A percentile compares a stretch with the other conserved stretches of the same genome.
phyloP scores from a whole-genome alignment of 108 stramenopile species.

The Nannochloropsis salina region DNA sequence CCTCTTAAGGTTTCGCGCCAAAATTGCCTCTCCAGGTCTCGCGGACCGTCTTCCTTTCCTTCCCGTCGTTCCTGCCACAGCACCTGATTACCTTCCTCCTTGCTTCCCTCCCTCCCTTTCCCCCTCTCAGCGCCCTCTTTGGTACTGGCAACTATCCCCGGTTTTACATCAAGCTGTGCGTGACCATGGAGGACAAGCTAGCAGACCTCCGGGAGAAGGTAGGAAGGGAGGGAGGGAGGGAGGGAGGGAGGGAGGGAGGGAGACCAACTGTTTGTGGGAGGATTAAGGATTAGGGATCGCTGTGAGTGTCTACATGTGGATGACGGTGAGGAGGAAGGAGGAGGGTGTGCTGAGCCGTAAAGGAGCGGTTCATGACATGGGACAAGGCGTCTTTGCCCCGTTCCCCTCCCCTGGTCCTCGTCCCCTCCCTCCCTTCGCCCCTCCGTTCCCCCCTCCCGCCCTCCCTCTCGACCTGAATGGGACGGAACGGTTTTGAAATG shows the following conservation, averaged over 20 bases:
- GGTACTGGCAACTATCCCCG: background rate
- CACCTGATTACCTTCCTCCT: background rate
- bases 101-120: background rate
- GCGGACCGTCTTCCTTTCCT: background rate
- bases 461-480: too few relatives aligned
- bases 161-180: slow-evolving; percentile 6
- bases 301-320: too few relatives aligned
- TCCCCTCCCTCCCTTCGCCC: too few relatives aligned
- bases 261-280: background rate
- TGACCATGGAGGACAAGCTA: background rate
- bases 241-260: background rate
- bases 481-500: too few relatives aligned
- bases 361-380: too few relatives aligned
- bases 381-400: too few relatives aligned
- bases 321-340: too few relatives aligned
- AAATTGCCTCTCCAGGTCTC: background rate
- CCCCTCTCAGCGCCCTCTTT: background rate
- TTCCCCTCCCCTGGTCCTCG: too few relatives aligned
- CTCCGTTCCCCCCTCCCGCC: too few relatives aligned
- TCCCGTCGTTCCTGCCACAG: background rate
- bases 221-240: background rate
- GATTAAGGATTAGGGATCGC: background rate
- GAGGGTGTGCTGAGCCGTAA: too few relatives aligned
- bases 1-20: background rate
- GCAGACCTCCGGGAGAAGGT: background rate